phyloP scores from a whole-genome alignment of 2,329 filamentous ascomycete genomes.

The Cadophora sp. region DNA sequence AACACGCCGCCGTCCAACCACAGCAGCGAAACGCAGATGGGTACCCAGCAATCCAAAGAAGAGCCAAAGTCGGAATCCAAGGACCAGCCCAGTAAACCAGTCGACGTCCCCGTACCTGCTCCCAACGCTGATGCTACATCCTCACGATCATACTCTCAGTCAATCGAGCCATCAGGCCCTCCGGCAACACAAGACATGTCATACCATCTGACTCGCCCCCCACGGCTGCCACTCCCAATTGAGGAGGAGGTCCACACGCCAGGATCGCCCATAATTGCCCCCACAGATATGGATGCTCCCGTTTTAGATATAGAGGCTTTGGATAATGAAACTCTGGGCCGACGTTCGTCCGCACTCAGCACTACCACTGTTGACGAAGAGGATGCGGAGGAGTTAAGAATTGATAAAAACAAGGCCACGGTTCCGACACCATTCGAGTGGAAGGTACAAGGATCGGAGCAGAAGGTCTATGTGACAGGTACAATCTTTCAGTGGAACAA shows the following conservation, averaged over 20 bases:
- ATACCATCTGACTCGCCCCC: constrained; percentile 73
- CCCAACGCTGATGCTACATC: constrained; percentile 38
- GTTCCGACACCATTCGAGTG: constrained; percentile 89
- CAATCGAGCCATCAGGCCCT: constrained; percentile 59
- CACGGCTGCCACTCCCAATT: constrained; percentile 89
- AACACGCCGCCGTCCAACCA: constrained; percentile 28
- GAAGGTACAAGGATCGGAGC: constrained; percentile 74
- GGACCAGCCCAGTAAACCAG: constrained; percentile 60
- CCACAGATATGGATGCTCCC: constrained; percentile 59
- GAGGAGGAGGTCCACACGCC: constrained; percentile 90
- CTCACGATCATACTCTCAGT: constrained; percentile 46
- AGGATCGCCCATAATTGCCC: constrained; percentile 85
- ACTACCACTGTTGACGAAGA: constrained; percentile 78
- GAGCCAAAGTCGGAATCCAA: constrained; percentile 45
- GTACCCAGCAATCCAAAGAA: constrained; percentile 38
- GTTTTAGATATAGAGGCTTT: constrained; percentile 50
- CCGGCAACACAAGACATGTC: constrained; percentile 55
- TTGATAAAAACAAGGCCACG: constrained; percentile 76
- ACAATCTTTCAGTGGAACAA: constrained; percentile 98
- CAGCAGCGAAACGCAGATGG: constrained; percentile 35
- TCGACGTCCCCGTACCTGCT: constrained; percentile 54
- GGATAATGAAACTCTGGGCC: constrained; percentile 54
- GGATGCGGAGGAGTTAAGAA: constrained; percentile 77
- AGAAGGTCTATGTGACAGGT: constrained; percentile 95
- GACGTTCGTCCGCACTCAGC: constrained; percentile 64